phyloP scores from a whole-genome alignment of 106 monocot species.

The Dendrobium nobile region DNA sequence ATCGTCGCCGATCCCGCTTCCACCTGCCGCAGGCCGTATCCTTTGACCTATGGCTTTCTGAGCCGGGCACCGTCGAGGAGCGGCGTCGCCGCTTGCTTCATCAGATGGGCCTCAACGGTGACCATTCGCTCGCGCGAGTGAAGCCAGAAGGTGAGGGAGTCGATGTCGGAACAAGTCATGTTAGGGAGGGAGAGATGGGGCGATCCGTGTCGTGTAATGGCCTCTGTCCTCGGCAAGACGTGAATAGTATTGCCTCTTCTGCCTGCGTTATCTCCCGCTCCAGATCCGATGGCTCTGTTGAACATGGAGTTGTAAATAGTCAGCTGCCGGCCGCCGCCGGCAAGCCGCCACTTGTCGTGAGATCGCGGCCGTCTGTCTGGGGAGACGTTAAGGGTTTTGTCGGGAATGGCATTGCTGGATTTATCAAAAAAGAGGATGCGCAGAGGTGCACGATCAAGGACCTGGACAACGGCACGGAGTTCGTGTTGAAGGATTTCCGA shows the following conservation, averaged over 20 bases:
- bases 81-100: constrained; percentile 70
- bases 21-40: constrained; percentile 21
- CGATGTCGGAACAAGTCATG: neutral
- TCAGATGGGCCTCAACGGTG: constrained; percentile 57
- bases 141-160: neutral
- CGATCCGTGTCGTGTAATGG: constrained; percentile 24
- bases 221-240: neutral
- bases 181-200: constrained; percentile 13
- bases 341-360: constrained; percentile 17
- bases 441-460: constrained; percentile 60
- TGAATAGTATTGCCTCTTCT: neutral
- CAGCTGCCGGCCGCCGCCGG: constrained; percentile 6
- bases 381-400: neutral
- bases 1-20: constrained; percentile 5
- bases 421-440: constrained; percentile 9
- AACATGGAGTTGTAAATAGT: constrained; percentile 11
- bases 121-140: constrained; percentile 30
- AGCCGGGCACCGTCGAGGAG: constrained; percentile 68
- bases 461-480: constrained; percentile 74
- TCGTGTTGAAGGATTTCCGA: constrained; percentile 67
- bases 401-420: neutral
- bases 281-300: constrained; percentile 34
- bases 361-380: neutral
- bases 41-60: constrained; percentile 68
- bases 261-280: constrained; percentile 14